These are phyloP conservation scores for Plectosphaerella plurivora DNA, from an alignment of 2,329 filamentous ascomycete genomes.

Conservation along the genomic window DNA sequence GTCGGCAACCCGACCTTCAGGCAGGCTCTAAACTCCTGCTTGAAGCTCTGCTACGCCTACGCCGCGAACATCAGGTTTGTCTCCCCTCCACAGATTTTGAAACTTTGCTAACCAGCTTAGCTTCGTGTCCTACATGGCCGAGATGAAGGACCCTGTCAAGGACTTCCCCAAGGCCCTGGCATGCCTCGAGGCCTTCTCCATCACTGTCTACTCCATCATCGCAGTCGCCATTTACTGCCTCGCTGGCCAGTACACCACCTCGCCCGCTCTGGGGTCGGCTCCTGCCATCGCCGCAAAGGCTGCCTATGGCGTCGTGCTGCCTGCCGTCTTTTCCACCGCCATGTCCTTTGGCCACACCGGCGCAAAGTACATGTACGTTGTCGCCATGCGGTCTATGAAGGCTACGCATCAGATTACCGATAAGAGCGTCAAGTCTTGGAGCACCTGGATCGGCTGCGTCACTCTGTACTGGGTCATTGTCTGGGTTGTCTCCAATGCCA, in stretches of 20 bases:
- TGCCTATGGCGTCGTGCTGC: constrained; percentile 25
- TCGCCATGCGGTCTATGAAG: constrained; percentile 26
- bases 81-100: neutral
- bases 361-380: constrained; percentile 28
- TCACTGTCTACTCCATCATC: constrained; percentile 25
- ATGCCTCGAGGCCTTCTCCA: constrained; percentile 25
- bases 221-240: constrained; percentile 26
- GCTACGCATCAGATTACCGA: constrained; percentile 25
- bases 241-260: constrained; percentile 24
- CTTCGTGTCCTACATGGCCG: constrained; percentile 28
- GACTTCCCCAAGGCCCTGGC: constrained; percentile 25
- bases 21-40: constrained; percentile 25
- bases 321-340: constrained; percentile 22
- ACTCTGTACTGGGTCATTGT: constrained; percentile 26
- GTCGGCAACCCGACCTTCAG: constrained; percentile 17
- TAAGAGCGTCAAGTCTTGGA: constrained; percentile 27
- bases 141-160: constrained; percentile 25
- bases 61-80: constrained; percentile 51
- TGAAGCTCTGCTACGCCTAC: constrained; percentile 30
- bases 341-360: constrained; percentile 27
- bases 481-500: constrained; percentile 29
- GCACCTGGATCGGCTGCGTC: constrained; percentile 26
- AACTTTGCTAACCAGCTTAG: constrained; percentile 4
- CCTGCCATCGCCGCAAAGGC: constrained; percentile 24
- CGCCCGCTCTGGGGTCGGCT: constrained; percentile 27